Base-by-base conservation (phyloP, 768 basidiomycete genomes). In the Lentinula raphanica region DNA sequence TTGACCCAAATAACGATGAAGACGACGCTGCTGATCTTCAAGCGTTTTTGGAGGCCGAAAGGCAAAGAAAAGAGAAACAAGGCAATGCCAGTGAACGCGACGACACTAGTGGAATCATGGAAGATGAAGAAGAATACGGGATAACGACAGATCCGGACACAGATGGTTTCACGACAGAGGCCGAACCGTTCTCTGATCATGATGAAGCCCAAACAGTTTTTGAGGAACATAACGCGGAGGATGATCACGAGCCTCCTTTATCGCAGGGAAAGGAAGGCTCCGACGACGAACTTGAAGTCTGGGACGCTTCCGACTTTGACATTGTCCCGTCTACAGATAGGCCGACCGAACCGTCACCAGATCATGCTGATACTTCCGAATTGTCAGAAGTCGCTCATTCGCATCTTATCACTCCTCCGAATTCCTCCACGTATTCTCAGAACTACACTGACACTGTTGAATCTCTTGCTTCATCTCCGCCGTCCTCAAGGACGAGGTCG, bases 1-100 rank as follows among this genome's bases (percentile, higher is more conserved):
- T 60, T 8, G 59, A 60, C 38, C 59, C 55, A 25, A 56, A 17
- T 61, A 53, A 53, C 28, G 70, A 80, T 56, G 74, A 83, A 0
- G 73, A 73, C 9, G 84, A 87, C 62, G 82, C 82, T 11, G 78
- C 82, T 48, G 88, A 88, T 65, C 73, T 91, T 49, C 71, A 70
- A 49, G 84, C 85, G 27, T 92, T 91, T 56, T 60, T 90, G 65
- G 81, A 85, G 58, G 85, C 83, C 1, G 90, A 91, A 66, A 71
- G 67, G 64, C 69, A 63, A 60, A 74, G 83, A 50, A 81, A 74
- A 64, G 81, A 79, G 57, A 54, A 76, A 51, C 78, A 71, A 59
- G 82, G 82, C 1, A 74, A 73, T 27, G 76, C 77, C 31, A 74
- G 76, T 1, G 80, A 80, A 27, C 76, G 73, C 9, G 73, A 65